Conservation (phyloP, 164 flowering plant genomes). For the Taxillus chinensis region DNA sequence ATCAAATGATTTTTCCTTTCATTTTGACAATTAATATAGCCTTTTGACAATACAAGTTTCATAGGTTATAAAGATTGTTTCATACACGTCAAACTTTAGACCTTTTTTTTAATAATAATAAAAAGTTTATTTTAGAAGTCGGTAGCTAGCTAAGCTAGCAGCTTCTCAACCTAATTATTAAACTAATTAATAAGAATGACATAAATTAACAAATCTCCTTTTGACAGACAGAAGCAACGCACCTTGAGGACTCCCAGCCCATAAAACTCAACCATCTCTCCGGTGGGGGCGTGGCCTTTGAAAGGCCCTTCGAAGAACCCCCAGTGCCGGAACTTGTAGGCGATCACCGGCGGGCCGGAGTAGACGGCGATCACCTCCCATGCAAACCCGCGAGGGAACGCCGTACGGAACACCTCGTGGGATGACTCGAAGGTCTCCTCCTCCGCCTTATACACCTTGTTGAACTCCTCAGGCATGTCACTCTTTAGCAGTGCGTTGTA, state of each 20-base stretch:
- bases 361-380: conserved; percentile 79
- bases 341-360: conserved; percentile 68
- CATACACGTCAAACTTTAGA: no score
- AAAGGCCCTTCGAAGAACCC: conserved; percentile 84
- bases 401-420: conserved; percentile 52
- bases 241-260: conserved; percentile 56
- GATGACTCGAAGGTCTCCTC: conserved; percentile 80
- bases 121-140: no score
- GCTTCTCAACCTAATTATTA: no score
- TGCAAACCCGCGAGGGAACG: conserved; percentile 82
- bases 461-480: conserved; percentile 53
- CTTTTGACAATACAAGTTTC: no score
- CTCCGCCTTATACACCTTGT: conserved; percentile 56
- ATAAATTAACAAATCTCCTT: no score
- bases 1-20: no score
- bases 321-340: conserved; percentile 91
- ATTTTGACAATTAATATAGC: no score
- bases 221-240: no score
- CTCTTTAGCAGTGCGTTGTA: conserved; percentile 77
- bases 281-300: conserved; percentile 78
- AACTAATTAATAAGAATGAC: no score
- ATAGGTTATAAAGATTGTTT: no score
- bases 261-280: conserved; percentile 53
- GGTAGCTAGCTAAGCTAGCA: no score
- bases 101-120: no score